Percentiles rank a stretch among this genome's conserved stretches.
phyloP scores from a whole-genome alignment of 257 asterid species.

The Salvia hispanica region DNA sequence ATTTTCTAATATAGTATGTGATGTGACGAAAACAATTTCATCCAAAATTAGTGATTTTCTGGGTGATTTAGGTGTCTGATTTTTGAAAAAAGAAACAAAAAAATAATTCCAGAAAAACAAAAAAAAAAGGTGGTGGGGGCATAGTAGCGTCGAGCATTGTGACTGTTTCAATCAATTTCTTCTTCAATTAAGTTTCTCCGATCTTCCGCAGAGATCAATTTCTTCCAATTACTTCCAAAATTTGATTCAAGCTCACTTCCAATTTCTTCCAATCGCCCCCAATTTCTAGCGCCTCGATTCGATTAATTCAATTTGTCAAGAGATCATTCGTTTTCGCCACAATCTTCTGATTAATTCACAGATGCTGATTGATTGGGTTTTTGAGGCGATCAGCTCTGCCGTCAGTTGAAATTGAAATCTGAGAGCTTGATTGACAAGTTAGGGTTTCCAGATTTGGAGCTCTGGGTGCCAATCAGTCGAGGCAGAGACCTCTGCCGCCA shows the following conservation, averaged over 20 bases:
- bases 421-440: conserved; percentile 34
- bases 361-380: conserved; percentile 40
- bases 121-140: conserved; percentile 2
- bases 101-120: not conserved
- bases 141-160: not conserved
- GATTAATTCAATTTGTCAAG: not conserved
- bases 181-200: conserved; percentile 9
- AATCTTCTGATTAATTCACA: conserved; percentile 26
- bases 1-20: too few relatives aligned
- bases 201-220: conserved; percentile 7
- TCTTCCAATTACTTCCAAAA: not conserved
- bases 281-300: not conserved
- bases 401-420: conserved; percentile 32
- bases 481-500: conserved; percentile 85
- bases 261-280: not conserved
- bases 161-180: conserved; percentile 9
- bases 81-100: not conserved
- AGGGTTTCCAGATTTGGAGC: conserved; percentile 66
- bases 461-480: conserved; percentile 99
- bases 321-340: not conserved
- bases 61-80: too few relatives aligned
- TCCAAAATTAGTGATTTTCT: too few relatives aligned
- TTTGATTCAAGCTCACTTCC: conserved; percentile 6
- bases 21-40: too few relatives aligned
- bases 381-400: conserved; percentile 33